phyloP scores from a whole-genome alignment of 2,329 filamentous ascomycete genomes.

The Alternaria conjuncta region DNA sequence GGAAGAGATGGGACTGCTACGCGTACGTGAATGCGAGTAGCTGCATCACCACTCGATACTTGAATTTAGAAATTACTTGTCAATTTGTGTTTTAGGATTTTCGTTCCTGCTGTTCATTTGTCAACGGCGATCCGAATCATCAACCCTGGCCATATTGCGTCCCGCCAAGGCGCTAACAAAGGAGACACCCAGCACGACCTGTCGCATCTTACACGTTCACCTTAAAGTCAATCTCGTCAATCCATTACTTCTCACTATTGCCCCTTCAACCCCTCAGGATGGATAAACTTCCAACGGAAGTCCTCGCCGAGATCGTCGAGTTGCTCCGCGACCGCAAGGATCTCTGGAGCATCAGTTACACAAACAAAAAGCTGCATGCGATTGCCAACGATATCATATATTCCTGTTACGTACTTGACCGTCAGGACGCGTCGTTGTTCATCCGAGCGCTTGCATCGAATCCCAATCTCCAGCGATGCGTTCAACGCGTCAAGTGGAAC shows the following conservation, averaged over 20 bases:
- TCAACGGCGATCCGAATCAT: not conserved
- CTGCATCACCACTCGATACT: constrained; percentile 18
- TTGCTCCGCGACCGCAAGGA: not conserved
- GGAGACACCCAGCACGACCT: not conserved
- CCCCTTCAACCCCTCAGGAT: not conserved
- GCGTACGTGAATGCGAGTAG: constrained; percentile 9
- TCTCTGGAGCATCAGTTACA: not conserved
- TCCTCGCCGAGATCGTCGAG: constrained; percentile 6
- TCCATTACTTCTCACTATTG: not conserved
- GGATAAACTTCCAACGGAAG: constrained; percentile 7
- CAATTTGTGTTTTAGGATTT: not conserved
- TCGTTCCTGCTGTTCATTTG: not conserved
- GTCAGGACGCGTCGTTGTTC: not conserved
- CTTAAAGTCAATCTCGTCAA: not conserved
- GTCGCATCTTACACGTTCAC: not conserved
- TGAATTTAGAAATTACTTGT: constrained; percentile 3
- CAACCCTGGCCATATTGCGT: not conserved
- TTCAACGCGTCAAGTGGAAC: constrained; percentile 4
- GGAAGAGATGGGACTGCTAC: constrained; percentile 18
- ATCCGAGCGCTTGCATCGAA: constrained; percentile 10
- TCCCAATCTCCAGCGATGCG: not conserved
- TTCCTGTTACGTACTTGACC: not conserved
- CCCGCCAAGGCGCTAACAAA: not conserved
- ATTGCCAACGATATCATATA: constrained; percentile 3
- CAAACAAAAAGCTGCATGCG: constrained; percentile 3